Conservation (phyloP, 2,329 filamentous ascomycete species). For the Colletotrichum godetiae region DNA sequence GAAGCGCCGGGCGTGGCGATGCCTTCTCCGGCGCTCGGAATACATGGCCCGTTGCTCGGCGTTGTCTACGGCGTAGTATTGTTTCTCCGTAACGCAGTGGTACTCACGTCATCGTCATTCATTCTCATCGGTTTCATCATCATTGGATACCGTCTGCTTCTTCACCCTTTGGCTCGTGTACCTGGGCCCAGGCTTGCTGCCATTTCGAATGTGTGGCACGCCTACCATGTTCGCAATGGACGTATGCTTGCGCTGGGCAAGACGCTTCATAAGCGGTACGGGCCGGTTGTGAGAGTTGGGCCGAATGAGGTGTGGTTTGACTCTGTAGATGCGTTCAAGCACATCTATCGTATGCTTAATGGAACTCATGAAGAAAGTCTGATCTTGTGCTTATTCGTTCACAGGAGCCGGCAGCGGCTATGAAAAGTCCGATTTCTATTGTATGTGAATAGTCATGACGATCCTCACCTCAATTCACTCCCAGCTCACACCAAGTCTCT, state of each 20-base stretch:
- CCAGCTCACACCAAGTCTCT: background rate
- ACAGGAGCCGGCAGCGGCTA: slow-evolving; percentile 59
- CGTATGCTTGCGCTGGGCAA: slow-evolving; percentile 53
- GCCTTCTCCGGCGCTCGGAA: slow-evolving; percentile 18
- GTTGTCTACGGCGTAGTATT: background rate
- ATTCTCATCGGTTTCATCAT: background rate
- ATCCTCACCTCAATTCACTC: background rate
- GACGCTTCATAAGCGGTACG: slow-evolving; percentile 59
- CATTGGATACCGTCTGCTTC: slow-evolving; percentile 50
- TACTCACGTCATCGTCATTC: background rate
- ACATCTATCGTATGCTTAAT: slow-evolving; percentile 56
- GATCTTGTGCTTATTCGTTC: background rate
- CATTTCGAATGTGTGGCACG: slow-evolving; percentile 61
- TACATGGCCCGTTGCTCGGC: slow-evolving; percentile 5
- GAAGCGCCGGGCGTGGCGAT: slow-evolving; percentile 26
- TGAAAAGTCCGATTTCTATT: slow-evolving; percentile 64
- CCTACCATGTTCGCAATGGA: slow-evolving; percentile 56
- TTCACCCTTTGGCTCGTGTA: slow-evolving; percentile 57
- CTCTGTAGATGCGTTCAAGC: slow-evolving; percentile 57
- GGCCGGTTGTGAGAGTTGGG: slow-evolving; percentile 62
- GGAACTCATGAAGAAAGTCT: background rate
- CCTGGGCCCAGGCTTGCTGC: slow-evolving; percentile 61
- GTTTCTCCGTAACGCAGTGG: background rate
- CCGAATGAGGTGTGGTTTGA: slow-evolving; percentile 66
- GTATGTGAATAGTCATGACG: slow-evolving; percentile 41